These are phyloP conservation scores for Amanita thiersii DNA, from an alignment of 768 basidiomycete species.

Conservation along the genomic window DNA sequence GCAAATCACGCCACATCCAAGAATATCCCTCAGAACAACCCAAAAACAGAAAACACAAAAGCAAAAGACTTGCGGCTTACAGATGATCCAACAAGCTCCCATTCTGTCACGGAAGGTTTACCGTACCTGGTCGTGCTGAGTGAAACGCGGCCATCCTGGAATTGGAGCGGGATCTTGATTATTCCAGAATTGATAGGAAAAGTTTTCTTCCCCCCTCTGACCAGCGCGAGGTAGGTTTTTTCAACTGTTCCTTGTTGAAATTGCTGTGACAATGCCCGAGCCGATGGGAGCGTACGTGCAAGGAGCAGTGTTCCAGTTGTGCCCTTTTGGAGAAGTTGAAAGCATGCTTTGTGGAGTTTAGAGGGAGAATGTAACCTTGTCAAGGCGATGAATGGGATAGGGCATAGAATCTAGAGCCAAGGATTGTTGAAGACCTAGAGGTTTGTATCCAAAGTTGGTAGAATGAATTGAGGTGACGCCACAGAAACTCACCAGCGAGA, in stretches of 20 bases:
- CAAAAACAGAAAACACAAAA: too few species aligned
- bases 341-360: background rate
- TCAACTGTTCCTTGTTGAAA: conserved; percentile 37
- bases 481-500: conserved; percentile 2
- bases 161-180: conserved; percentile 34
- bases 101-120: conserved; percentile 39
- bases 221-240: conserved; percentile 61
- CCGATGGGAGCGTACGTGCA: conserved; percentile 32
- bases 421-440: conserved; percentile 20
- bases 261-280: conserved; percentile 47
- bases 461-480: background rate
- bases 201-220: conserved; percentile 40
- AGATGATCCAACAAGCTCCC: conserved; percentile 52
- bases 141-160: conserved; percentile 38
- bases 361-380: conserved; percentile 38
- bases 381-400: conserved; percentile 54
- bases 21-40: too few species aligned
- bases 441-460: too few species aligned
- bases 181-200: conserved; percentile 31
- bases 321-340: conserved; percentile 23
- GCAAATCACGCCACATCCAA: background rate
- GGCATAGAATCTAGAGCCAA: conserved; percentile 28
- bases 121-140: conserved; percentile 22
- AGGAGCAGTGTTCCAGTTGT: conserved; percentile 61
- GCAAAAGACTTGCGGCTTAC: conserved; percentile 29